phyloP scores from a whole-genome alignment of 139 green algal genomes.

The Picochlorum sp. region DNA sequence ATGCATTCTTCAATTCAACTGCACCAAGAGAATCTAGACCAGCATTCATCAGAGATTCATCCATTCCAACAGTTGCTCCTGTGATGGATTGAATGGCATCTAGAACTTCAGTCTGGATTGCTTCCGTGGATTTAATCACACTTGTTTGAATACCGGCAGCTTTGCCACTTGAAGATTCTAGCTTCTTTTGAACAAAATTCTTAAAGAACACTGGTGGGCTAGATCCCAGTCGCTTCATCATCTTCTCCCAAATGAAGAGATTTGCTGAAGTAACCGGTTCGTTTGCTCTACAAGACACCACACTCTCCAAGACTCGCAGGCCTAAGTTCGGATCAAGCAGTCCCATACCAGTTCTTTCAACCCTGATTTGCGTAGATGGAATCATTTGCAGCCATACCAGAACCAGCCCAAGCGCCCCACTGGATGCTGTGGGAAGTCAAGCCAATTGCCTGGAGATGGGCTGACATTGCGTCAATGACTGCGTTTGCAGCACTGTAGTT shows the following conservation, averaged over 20 bases:
- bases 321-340: slow-evolving; percentile 31
- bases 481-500: slow-evolving; percentile 75
- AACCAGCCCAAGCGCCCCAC: slow-evolving; percentile 81
- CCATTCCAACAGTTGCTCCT: slow-evolving; percentile 25
- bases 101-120: slow-evolving; percentile 18
- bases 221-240: slow-evolving; percentile 24
- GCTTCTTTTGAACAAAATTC: slow-evolving; percentile 21
- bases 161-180: neutral
- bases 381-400: slow-evolving; percentile 71
- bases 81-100: slow-evolving; percentile 37
- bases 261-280: slow-evolving; percentile 24
- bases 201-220: slow-evolving; percentile 17
- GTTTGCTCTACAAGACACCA: slow-evolving; percentile 13
- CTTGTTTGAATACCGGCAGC: no score
- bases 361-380: slow-evolving; percentile 32
- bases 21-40: slow-evolving; percentile 70
- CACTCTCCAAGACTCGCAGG: slow-evolving; percentile 21
- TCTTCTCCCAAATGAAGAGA: slow-evolving; percentile 30
- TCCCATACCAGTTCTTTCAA: slow-evolving; percentile 64
- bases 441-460: slow-evolving; percentile 2
- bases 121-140: slow-evolving; percentile 2
- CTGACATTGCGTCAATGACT: slow-evolving; percentile 42
- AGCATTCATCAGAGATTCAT: slow-evolving; percentile 59
- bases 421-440: slow-evolving; percentile 42
- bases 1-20: slow-evolving; percentile 44